Conservation (phyloP, 2,329 filamentous ascomycete species). For the Neoarthrinium moseri region DNA sequence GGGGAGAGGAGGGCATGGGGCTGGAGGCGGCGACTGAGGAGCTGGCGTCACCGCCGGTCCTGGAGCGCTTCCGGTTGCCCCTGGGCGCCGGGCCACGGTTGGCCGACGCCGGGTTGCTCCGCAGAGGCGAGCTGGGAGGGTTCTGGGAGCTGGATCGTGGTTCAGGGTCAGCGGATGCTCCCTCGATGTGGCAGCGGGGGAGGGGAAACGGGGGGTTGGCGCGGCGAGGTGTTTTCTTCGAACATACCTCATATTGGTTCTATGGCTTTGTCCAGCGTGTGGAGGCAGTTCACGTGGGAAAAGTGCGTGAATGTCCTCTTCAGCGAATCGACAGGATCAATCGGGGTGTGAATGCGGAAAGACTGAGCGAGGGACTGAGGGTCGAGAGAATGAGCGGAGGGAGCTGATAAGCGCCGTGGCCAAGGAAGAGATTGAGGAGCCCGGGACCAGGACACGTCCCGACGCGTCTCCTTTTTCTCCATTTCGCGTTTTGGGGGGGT, state of each 20-base stretch:
- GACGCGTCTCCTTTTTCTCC: slow-evolving; percentile 4
- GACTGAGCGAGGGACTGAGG: too few species aligned
- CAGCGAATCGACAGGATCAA: too few species aligned
- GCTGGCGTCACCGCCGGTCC: slow-evolving; percentile 47
- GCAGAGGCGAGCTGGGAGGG: slow-evolving; percentile 71
- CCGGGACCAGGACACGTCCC: too few species aligned
- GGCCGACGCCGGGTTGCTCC: slow-evolving; percentile 76
- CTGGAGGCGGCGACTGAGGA: slow-evolving; percentile 57
- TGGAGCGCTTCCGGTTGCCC: slow-evolving; percentile 54
- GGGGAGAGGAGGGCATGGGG: slow-evolving; percentile 66
- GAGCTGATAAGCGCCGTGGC: too few species aligned
- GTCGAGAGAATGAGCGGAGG: too few species aligned
- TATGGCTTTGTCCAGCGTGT: too few species aligned
- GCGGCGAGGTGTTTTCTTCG: too few species aligned
- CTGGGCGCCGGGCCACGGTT: slow-evolving; percentile 67
- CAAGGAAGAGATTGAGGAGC: too few species aligned
- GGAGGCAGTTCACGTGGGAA: too few species aligned
- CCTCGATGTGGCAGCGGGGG: neutral
- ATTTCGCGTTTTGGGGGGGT: neutral
- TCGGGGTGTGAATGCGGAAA: too few species aligned
- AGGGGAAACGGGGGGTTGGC: too few species aligned
- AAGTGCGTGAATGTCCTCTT: too few species aligned
- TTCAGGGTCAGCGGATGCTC: neutral
- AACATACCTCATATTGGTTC: neutral
- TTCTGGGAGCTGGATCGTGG: slow-evolving; percentile 9